Base-by-base conservation (phyloP, 148 eudicot genomes). In the Dysphania ambrosioides region DNA sequence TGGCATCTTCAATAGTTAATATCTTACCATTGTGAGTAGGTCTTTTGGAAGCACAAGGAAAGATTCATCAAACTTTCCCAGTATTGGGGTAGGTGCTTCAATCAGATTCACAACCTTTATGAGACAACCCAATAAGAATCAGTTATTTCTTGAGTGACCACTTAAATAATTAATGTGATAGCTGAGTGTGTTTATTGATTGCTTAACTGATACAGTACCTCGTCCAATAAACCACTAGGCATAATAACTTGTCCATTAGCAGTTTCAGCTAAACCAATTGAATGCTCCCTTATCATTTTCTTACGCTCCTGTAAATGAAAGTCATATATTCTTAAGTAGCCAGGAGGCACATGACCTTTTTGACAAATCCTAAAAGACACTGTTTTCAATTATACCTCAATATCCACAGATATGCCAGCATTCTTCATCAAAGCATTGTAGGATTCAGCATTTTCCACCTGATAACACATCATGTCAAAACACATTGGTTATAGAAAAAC, bases 11-110 rank as follows among this genome's bases (percentile, higher is more conserved):
- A 35, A 9, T 0, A 63, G 24, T 34, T 29, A 65, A 42, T 63
- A 44, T 44, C 83, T 68, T 84, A 96, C 97, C 99, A 92, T 96
- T 57, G 90, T 87, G 49, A 96, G 81, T 8, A 96, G 91, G 60
- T 96, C 99, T 82, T 92, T 90, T 66, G 99, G 99, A 73, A 96
- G 97, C 87, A 87, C 85, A 65, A 96, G 78, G 82, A 92, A 92
- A 31, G 97, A 84, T 66, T 89, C 91, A 41, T 87, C 86, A 76
- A 96, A 96, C 73, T 82, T 85, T 41, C 99, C 99, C 77, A 96
- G 89, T 57, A 96, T 80, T 23, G 97, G 97, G 69, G 86, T 85
- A 66, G 99, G 97, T 79, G 97, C 97, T 85, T 96, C 99, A 79
- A 92, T 91, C 67, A 96, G 92, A 87, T 96, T 96, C 68, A 87